Base-by-base conservation (phyloP, 2,329 filamentous ascomycete species). In the Fusarium verrucosum region DNA sequence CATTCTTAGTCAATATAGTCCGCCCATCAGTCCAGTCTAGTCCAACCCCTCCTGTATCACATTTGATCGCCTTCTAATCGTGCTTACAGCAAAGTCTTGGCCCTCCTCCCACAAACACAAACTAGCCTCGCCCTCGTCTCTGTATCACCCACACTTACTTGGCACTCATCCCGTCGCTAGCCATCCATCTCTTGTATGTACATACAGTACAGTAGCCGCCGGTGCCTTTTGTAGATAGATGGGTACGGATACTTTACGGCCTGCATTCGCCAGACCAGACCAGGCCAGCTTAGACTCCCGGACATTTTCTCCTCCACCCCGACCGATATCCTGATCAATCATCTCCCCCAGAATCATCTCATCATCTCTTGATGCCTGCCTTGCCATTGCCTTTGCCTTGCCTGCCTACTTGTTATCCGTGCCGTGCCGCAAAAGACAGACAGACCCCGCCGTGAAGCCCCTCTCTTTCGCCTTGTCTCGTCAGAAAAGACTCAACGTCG, bases 121-220 rank as follows among this genome's bases (percentile, higher is more conserved):
- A 25, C 50, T 47, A 43, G 35, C 59, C 52, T 57, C 47, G 26
- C 43, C 50, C 46, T 51, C 51, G 35, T 40, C 54, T 57, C 47
- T 69, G 66, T 69, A 54, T 63, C 37, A 69, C 63, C 40, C 60
- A 64, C 58, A 58, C 44, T 50, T 17, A 36, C 11, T 28, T 30
- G 26, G 26, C n/a, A 28, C 20, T 19, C 41, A 41, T 61, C 30
- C 61, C 65, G 55, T 53, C 42, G 50, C 65, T 62, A 68, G 28
- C 58, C 50, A 68, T 55, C 64, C 49, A 68, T 52, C 64, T 52
- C 37, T 50, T n/a, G n/a, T n/a, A n/a, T n/a, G n/a, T n/a, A n/a
- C n/a, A n/a, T n/a, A n/a, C n/a, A n/a, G n/a, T n/a, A n/a, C n/a
- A n/a, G n/a, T 62, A 69, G 45, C 63, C 60, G 56, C 44, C 60